Conservation (phyloP, 306 rosid species). For the Datisca glomerata region DNA sequence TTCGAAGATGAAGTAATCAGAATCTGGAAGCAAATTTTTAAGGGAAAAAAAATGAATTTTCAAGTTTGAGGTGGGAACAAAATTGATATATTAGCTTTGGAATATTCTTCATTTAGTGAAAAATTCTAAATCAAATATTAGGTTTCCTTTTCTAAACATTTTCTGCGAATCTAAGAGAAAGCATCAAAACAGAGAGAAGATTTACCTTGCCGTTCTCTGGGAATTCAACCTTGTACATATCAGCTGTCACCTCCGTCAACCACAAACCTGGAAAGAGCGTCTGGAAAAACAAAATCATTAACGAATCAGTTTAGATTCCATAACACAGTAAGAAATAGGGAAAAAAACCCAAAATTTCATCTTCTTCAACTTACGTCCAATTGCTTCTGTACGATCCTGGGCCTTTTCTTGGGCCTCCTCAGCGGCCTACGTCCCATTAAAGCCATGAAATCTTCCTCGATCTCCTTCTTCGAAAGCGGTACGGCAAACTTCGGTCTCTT, state of each 20-base stretch:
- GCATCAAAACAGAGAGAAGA: no score
- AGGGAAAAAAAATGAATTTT: no score
- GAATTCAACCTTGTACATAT: conserved; percentile 53
- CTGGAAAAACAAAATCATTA: no score
- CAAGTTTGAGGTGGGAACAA: no score
- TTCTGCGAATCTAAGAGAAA: no score
- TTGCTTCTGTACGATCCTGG: conserved; percentile 45
- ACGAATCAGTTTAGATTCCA: background rate
- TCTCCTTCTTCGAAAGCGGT: conserved; percentile 43
- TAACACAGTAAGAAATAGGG: background rate
- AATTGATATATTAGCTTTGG: no score
- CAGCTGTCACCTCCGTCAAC: conserved; percentile 58
- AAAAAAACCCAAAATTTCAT: background rate
- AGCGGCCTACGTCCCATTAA: conserved; percentile 48
- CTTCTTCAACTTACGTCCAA: conserved; percentile 60
- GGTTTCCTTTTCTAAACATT: no score
- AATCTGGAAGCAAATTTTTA: no score
- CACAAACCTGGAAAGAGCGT: conserved; percentile 57
- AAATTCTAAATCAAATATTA: no score
- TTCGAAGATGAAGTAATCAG: no score
- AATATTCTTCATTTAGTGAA: no score
- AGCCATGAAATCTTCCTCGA: conserved; percentile 62
- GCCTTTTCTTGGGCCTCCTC: conserved; percentile 55
- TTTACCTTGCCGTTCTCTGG: conserved; percentile 53
- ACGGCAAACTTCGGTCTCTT: conserved; percentile 35